Conservation (phyloP, 2,329 filamentous ascomycete genomes). For the Cladosporium colombiae region DNA sequence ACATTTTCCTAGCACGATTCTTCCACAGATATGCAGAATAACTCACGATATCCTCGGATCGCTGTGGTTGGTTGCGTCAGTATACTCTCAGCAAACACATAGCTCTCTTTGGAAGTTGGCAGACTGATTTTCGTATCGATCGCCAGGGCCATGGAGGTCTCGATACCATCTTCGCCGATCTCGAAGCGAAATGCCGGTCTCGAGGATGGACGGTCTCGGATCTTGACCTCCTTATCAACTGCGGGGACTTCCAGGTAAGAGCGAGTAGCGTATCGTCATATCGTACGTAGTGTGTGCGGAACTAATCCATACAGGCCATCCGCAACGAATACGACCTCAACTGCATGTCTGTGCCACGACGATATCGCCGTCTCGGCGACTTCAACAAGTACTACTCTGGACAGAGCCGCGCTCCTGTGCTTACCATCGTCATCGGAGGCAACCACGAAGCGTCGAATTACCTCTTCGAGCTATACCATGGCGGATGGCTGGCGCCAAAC, state of each 20-base stretch:
- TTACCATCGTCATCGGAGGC: constrained; percentile 92
- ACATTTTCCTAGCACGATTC: not conserved
- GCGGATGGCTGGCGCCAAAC: constrained; percentile 93
- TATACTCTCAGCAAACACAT: constrained; percentile 4
- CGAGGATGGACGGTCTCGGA: constrained; percentile 67
- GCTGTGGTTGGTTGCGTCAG: not conserved
- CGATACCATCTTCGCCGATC: constrained; percentile 83
- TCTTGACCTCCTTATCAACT: constrained; percentile 89
- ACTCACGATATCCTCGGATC: not conserved
- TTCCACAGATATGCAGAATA: not conserved
- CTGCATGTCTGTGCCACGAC: constrained; percentile 84
- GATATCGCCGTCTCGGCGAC: constrained; percentile 85
- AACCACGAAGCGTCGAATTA: constrained; percentile 95
- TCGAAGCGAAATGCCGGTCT: constrained; percentile 65
- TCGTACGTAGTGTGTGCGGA: too few species aligned
- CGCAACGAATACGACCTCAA: constrained; percentile 86
- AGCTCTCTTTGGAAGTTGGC: too few species aligned
- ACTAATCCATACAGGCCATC: too few species aligned
- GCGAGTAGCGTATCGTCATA: too few species aligned
- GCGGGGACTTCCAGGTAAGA: constrained; percentile 67
- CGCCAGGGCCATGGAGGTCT: constrained; percentile 78
- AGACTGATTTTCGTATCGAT: not conserved
- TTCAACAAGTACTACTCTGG: constrained; percentile 95
- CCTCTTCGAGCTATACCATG: constrained; percentile 90
- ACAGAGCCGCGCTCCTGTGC: constrained; percentile 71